Evolutionary conservation across 2,329 filamentous ascomycete genomes (phyloP), one percentile per base, ranked within the genome.

Genomic region (Niveomyces coronatus): DNA sequence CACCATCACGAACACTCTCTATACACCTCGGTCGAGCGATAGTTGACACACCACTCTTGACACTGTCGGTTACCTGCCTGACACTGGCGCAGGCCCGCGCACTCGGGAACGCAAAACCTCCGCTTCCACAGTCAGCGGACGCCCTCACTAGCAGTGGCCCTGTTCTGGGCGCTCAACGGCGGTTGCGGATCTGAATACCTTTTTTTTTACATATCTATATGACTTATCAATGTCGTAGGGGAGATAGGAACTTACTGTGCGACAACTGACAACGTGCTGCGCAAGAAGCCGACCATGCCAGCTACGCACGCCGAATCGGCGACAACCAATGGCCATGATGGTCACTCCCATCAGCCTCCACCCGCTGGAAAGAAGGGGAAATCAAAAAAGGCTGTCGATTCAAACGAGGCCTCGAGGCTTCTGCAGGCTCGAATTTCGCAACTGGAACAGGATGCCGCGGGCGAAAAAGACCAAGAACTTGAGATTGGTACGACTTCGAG

Each of bases 401-500:
- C 85, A 15, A 85, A 77, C 51, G 91, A 96, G 62, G 87, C 88
- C 32, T 86, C 86, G 44, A 93, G 94, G 62, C 74, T 95, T 47
- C 75, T 98, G 36, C 82, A 88, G 45, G 86, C 88, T 45, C 86
- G 93, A 55, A 95, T 98, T 56, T 89, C 87, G 16, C 91, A 96
- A 64, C 68, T 98, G 42, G 91, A 98, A 61, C 83, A 86, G 45
- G 88, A 95, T 68, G 85, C 83, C 35, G 87, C 87, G 9, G 85
- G 86, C 43, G 88, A 94, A 58, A 94, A 93, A 61, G 89, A 94
- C 50, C 86, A 95, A 62, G 88, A 95, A 63, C 77, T 83, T 44
- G 91, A 96, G 68, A 95, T 98, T 57, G 86, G 87, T 94, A 67
- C 56, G 79, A 30, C 32, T 42, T 29, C 73, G 13, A 15, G 13